phyloP scores from a whole-genome alignment of 1,284 basidiomycete species.

The Ceratobasidium sp. region DNA sequence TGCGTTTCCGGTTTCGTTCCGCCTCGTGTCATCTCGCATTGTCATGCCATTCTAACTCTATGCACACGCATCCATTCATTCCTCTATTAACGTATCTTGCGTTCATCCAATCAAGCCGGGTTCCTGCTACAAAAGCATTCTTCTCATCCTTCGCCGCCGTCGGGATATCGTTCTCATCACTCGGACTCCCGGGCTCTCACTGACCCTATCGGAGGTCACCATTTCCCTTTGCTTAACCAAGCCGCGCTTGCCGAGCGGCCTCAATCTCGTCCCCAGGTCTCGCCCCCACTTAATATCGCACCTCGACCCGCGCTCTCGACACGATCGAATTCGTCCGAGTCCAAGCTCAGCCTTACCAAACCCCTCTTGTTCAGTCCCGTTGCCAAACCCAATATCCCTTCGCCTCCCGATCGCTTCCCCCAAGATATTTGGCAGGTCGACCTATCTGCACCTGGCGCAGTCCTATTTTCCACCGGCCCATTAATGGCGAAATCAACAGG shows the following conservation, averaged over 20 bases:
- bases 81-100: constrained; percentile 28
- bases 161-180: constrained; percentile 6
- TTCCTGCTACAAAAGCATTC: constrained; percentile 36
- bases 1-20: constrained; percentile 19
- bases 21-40: constrained; percentile 34
- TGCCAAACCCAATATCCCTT: constrained; percentile 4
- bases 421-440: constrained; percentile 34
- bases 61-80: constrained; percentile 20
- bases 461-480: constrained; percentile 40
- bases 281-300: constrained; percentile 15
- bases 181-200: constrained; percentile 21
- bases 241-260: constrained; percentile 35
- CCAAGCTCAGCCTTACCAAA: constrained; percentile 11
- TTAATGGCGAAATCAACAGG: constrained; percentile 33
- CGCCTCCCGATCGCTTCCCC: constrained; percentile 22
- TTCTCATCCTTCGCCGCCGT: constrained; percentile 28
- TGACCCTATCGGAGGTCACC: constrained; percentile 16
- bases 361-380: constrained; percentile 16
- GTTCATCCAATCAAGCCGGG: constrained; percentile 30
- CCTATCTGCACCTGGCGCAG: constrained; percentile 21
- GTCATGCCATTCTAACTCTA: constrained; percentile 26
- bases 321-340: constrained; percentile 18
- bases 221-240: constrained; percentile 20
- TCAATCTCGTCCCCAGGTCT: constrained; percentile 7
- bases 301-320: constrained; percentile 8